phyloP scores from a whole-genome alignment of 805 yeast genomes.

The Lipomyces mesembrius region DNA sequence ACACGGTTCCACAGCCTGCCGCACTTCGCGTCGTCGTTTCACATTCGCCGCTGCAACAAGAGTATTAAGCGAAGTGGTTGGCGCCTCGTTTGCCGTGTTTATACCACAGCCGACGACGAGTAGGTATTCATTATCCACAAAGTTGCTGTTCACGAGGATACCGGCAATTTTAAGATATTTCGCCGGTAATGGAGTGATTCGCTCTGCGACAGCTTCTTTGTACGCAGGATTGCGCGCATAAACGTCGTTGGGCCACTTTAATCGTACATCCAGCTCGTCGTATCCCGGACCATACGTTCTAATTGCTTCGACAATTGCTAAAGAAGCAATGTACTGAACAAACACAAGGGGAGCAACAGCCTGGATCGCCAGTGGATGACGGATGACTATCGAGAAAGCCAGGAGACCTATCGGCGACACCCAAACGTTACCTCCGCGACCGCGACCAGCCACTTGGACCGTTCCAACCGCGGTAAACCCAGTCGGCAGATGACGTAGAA shows the following conservation, averaged over 20 bases:
- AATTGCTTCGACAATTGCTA: constrained; percentile 83
- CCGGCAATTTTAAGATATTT: constrained; percentile 79
- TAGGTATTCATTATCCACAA: constrained; percentile 61
- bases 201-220: constrained; percentile 36
- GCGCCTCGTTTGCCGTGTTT: constrained; percentile 82
- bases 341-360: constrained; percentile 67
- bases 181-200: constrained; percentile 38
- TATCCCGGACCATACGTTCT: constrained; percentile 66
- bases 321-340: constrained; percentile 79
- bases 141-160: constrained; percentile 77
- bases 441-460: constrained; percentile 87
- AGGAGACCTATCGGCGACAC: constrained; percentile 90
- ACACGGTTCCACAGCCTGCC: constrained; percentile 53
- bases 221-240: constrained; percentile 67
- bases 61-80: constrained; percentile 84
- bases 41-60: constrained; percentile 67
- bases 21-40: constrained; percentile 52
- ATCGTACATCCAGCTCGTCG: constrained; percentile 72
- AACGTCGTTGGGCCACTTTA: constrained; percentile 98
- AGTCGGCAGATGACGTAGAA: constrained; percentile 65
- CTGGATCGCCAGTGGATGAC: constrained; percentile 54
- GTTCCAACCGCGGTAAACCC: constrained; percentile 75
- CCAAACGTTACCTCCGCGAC: constrained; percentile 95
- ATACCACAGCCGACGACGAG: constrained; percentile 86
- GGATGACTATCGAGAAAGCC: constrained; percentile 75